Conservation (phyloP, 2,329 filamentous ascomycete genomes). For the Colletotrichum tropicicola region DNA sequence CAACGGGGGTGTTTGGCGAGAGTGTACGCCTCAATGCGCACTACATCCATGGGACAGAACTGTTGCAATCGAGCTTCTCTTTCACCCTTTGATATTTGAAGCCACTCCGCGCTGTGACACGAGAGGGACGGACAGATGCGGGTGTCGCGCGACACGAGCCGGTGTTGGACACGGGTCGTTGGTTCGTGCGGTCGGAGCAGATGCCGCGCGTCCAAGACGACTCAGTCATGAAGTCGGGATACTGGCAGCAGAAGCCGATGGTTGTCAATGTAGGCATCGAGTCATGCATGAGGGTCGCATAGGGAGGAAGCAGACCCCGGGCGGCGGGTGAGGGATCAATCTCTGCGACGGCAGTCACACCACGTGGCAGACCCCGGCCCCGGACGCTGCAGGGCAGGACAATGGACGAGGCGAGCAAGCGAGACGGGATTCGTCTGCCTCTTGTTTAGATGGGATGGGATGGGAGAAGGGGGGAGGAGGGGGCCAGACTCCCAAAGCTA, state of each 20-base stretch:
- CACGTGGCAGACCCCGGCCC: conserved; percentile 16
- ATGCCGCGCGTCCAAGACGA: conserved; percentile 7
- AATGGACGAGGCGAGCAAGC: not conserved
- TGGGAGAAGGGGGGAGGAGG: no score
- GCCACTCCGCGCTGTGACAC: not conserved
- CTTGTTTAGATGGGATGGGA: not conserved
- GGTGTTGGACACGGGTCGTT: not conserved
- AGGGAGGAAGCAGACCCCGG: not conserved
- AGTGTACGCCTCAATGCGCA: not conserved
- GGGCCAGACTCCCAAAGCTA: not conserved
- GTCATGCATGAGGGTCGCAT: conserved; percentile 3
- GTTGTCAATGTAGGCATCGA: not conserved
- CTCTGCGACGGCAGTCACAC: not conserved
- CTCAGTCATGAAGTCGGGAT: not conserved
- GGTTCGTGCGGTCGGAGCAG: not conserved
- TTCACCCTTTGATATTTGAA: not conserved
- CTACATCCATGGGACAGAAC: not conserved
- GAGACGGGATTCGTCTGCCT: not conserved
- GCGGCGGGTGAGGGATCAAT: not conserved
- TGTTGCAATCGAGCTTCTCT: not conserved
- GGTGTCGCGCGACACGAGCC: no score
- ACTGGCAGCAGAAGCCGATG: not conserved
- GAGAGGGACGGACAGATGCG: no score
- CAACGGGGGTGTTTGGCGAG: not conserved
- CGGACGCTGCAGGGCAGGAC: not conserved